Evolutionary conservation across 2,329 filamentous ascomycete species (phyloP).

Genomic region (Phoma sp.): DNA sequence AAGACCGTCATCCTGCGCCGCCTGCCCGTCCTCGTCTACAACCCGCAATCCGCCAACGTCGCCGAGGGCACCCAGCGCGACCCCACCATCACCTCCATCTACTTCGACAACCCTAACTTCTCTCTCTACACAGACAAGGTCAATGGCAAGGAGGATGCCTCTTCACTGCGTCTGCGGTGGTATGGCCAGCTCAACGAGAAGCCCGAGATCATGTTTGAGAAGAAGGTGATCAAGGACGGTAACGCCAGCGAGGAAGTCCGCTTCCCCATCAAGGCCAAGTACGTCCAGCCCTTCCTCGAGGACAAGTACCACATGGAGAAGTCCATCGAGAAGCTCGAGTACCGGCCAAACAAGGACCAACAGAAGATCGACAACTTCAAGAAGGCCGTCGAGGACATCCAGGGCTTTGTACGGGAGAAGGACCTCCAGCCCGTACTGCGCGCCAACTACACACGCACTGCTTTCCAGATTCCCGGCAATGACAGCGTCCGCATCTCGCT

Average conservation of each 20-base stretch:
- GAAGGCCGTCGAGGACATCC: constrained; percentile 75
- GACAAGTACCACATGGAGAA: constrained; percentile 93
- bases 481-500: constrained; percentile 89
- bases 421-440: constrained; percentile 83
- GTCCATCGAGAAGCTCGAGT: constrained; percentile 80
- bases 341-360: constrained; percentile 71
- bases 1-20: constrained; percentile 94
- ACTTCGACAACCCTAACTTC: constrained; percentile 90
- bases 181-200: constrained; percentile 81
- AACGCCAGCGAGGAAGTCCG: constrained; percentile 79
- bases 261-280: constrained; percentile 91
- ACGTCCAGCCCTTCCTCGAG: constrained; percentile 83
- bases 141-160: constrained; percentile 73
- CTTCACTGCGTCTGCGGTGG: constrained; percentile 88
- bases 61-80: constrained; percentile 78
- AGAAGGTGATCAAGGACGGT: constrained; percentile 81
- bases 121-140: constrained; percentile 87
- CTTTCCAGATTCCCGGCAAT: constrained; percentile 95
- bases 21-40: constrained; percentile 90
- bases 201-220: constrained; percentile 84
- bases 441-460: constrained; percentile 91
- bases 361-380: constrained; percentile 73
- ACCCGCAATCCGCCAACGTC: constrained; percentile 82
- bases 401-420: constrained; percentile 77
- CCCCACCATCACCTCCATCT: constrained; percentile 91